Evolutionary conservation across 352 stramenopile genomes (phyloP), one percentile per base, ranked within the genome.

Genomic region (Pythium biforme): DNA sequence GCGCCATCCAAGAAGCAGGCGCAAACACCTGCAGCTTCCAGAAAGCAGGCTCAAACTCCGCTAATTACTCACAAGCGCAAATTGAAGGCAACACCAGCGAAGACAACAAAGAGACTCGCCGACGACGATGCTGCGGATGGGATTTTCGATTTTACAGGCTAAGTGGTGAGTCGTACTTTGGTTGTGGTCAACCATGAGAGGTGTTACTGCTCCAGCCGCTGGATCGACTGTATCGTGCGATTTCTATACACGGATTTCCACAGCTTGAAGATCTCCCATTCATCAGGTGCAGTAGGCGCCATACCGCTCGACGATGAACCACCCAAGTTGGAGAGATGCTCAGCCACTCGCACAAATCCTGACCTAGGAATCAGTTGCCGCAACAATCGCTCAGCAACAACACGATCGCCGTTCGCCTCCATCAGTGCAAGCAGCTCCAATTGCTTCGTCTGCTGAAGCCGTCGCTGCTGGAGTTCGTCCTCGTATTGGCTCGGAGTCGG

Each of bases 241-340:
- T 55, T 77, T 19, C 81, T 73, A 52, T 88, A 83, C 2, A 90
- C 74, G 1, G 74, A 67, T 9, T 74, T 75, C 81, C 81, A 90
- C 27, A 81, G 72, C 48, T 88, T 85, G 33, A 86, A 60, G 15
- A 85, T 48, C 7, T 69, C 64, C 79, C 79, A 89, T 7, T 69
- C 47, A 41, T 83, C 70, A 4, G 52, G 47, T n/a, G 37, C 12
- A 4, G 25, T 51, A 3, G 41, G 37, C 17, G 12, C 26, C 2
- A 54, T 53, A 6, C 25, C 49, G 17, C 39, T 48, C 41, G 27
- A 39, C 25, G 43, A 37, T 17, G 40, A 29, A 8, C 55, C 47
- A 29, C 49, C 45, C 4, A 72, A 49, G 26, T 72, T 72, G 5
- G 60, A 26, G 8, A 89, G 17, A 94, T 65, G 33, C 83, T 92